Evolutionary conservation across 2,329 filamentous ascomycete genomes (phyloP), one percentile per base, ranked within the genome.

Genomic region (Cercospora sp.): DNA sequence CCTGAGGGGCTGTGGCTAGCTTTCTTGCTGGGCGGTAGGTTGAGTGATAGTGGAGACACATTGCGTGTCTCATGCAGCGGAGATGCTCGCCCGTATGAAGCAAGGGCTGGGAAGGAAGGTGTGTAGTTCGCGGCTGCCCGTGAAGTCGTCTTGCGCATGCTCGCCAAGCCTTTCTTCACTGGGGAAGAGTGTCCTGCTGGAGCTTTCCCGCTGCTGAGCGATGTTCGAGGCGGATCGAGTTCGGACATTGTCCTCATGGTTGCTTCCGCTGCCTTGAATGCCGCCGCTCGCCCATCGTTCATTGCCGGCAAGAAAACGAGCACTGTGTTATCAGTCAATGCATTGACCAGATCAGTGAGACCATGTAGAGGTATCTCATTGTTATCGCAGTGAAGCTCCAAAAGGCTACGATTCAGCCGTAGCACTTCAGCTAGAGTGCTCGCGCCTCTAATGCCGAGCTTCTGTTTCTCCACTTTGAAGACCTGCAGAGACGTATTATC

Each of bases 281-380:
- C 87, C 71, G 85, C 83, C 26, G 83, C 81, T 58, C 89, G 84
- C 69, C 90, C 88, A 70, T 86, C 83, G 40, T 85, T 82, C 86
- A 91, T 89, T 9, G 80, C 81, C 5, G 90, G 89, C 37, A 92
- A 82, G 72, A 85, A 85, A 13, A 90, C 76, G 1, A 92, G 77
- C 0, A 85, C 86, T 2, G 83, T 85, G 74, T 92, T 92, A 51
- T 84, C 85, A 68, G 89, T 85, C n/a, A 92, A 79, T 18, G 88
- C 85, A 73, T 91, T 90, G 61, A 92, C 87, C 6, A 91, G 80
- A 62, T 89, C 88, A 0, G 88, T 91, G 71, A 91, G 89, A 1
- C 88, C 89, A 71, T 89, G 87, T n/a, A 91, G 82, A 57, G 88
- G 89, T 65, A 91, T 90, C 65, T 88, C 87, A 74, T 92, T 92